phyloP scores from a whole-genome alignment of 202 grass and related monocot genomes.

The Setaria viridis region DNA sequence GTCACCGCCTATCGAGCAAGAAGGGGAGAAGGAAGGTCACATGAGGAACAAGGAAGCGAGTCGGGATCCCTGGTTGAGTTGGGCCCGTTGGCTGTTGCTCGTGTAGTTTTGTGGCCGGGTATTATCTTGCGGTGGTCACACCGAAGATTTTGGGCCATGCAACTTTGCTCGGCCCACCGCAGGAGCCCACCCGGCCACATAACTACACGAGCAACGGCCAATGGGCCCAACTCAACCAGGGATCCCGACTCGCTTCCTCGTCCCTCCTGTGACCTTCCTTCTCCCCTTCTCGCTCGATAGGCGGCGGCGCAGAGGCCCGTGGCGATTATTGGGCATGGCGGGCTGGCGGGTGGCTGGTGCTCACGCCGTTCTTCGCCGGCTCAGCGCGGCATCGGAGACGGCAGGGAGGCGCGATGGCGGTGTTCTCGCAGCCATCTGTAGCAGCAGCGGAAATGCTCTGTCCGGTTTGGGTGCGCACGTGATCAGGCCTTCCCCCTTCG shows the following conservation, averaged over 20 bases:
- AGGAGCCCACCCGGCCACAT: too few species aligned
- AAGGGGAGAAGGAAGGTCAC: neutral
- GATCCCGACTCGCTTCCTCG: too few species aligned
- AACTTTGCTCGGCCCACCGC: too few species aligned
- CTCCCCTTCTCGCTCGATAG: neutral
- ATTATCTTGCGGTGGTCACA: neutral
- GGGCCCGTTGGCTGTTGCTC: neutral
- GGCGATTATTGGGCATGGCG: neutral
- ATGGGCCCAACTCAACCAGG: too few species aligned
- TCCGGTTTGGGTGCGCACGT: slow-evolving; percentile 32
- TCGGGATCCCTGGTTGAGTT: neutral
- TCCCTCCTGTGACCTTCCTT: neutral
- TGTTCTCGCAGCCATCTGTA: slow-evolving; percentile 12
- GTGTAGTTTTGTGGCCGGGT: neutral
- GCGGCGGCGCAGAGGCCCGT: neutral
- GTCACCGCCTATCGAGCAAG: neutral
- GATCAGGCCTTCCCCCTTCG: neutral
- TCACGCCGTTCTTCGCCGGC: slow-evolving; percentile 36
- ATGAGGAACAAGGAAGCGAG: too few species aligned
- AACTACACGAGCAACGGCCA: too few species aligned
- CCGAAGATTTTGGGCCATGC: too few species aligned
- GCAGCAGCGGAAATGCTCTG: slow-evolving; percentile 20
- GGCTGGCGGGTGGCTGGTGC: slow-evolving; percentile 28
- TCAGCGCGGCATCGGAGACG: slow-evolving; percentile 8
- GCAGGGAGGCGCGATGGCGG: neutral